Evolutionary conservation across 352 stramenopile genomes (phyloP).

Genomic region (Globisporangium perplexum): DNA sequence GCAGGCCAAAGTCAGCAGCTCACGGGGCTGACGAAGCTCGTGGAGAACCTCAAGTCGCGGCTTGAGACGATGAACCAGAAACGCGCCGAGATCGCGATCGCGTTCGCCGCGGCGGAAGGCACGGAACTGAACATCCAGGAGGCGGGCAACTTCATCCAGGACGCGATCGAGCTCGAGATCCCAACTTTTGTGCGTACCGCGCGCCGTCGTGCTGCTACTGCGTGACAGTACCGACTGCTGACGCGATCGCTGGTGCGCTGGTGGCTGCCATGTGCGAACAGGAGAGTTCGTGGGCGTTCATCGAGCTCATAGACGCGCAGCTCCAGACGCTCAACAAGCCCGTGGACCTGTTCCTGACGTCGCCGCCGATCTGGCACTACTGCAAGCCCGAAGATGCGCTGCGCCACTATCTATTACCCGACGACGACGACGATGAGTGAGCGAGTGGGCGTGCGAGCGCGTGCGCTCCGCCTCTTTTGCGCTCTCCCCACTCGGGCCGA

Average conservation of each 20-base stretch:
- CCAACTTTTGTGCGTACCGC: conserved; percentile 20
- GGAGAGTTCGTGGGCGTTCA: conserved; percentile 79
- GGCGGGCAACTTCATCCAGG: conserved; percentile 72
- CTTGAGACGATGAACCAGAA: conserved; percentile 86
- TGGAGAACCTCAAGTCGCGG: conserved; percentile 76
- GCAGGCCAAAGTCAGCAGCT: conserved; percentile 82
- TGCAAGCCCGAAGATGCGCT: conserved; percentile 77
- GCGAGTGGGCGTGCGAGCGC: not conserved
- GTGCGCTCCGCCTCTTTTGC: too few relatives aligned
- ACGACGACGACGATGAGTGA: conserved; percentile 64
- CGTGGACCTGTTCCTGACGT: conserved; percentile 61
- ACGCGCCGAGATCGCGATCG: conserved; percentile 64
- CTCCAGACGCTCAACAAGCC: conserved; percentile 56
- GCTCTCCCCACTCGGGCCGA: too few relatives aligned
- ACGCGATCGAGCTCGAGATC: conserved; percentile 73
- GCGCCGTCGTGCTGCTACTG: not conserved
- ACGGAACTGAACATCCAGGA: conserved; percentile 82
- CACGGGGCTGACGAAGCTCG: conserved; percentile 57
- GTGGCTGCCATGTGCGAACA: too few relatives aligned
- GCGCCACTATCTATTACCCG: conserved; percentile 69
- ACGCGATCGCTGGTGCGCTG: too few relatives aligned
- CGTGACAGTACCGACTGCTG: too few relatives aligned
- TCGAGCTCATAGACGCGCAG: conserved; percentile 72
- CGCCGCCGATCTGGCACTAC: conserved; percentile 76
- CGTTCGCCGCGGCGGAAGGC: conserved; percentile 63